Evolutionary conservation across 176 grass and related monocot genomes (phyloP), one percentile per base, ranked within the genome.

Genomic region (Phyllostachys edulis): DNA sequence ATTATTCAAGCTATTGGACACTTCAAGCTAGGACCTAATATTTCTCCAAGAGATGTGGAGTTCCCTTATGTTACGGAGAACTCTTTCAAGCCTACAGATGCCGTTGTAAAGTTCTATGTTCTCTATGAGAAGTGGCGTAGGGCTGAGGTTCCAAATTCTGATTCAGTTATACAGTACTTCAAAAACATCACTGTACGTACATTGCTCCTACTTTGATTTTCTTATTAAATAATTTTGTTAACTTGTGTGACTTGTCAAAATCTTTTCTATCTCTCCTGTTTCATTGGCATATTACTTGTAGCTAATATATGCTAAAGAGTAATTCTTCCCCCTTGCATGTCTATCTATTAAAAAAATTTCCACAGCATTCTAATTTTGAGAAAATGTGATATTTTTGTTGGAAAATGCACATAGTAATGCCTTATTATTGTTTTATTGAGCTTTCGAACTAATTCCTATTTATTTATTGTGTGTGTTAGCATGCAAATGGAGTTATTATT

Each of bases 1-100:
- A 97, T 97, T 80, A 92, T 97, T 49, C 79, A 97, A 94, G 91
- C 94, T 70, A 88, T 97, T 81, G 87, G 89, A 2, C 79, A 92
- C 54, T 97, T 97, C 86, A 86, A 86, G 20, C 75, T 97, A 51
- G 94, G 91, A 64, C 87, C 89, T 81, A 92, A 87, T 78, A 57
- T 67, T 69, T 97, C 94, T 75, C 87, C 87, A 29, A 97, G 94
- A 94, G 91, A 94, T 60, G 14, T 80, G 80, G 84, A 92, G 32
- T 80, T 85, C 27, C 92, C 85, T 23, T 89, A 82, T 91, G 77
- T 40, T 1, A 92, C 88, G 76, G 68, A 91, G 69, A 80, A 86
- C 20, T 67, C 71, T 51, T 55, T 38, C 69, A 94, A 75, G 24
- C 91, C 94, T 81, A 78, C 85, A 11, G 71, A 81, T 79, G 69